phyloP scores from a whole-genome alignment of 140 eudicot species.

The Stevia rebaudiana region DNA sequence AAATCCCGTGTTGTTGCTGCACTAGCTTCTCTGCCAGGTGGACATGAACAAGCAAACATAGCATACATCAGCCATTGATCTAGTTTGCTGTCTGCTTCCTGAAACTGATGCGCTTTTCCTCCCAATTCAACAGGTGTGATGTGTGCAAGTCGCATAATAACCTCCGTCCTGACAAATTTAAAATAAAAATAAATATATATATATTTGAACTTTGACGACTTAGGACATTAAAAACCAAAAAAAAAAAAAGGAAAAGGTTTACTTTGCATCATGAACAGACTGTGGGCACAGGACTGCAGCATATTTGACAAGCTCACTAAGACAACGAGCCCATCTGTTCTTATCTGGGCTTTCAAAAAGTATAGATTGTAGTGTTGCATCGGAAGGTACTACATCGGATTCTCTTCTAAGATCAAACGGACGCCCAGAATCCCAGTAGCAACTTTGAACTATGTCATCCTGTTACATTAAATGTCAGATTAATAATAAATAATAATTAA shows the following conservation, averaged over 20 bases:
- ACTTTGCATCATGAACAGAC: slow-evolving; percentile 98
- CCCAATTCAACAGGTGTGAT: slow-evolving; percentile 94
- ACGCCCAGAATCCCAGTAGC: slow-evolving; percentile 94
- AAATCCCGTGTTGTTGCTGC: slow-evolving; percentile 75
- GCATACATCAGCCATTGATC: slow-evolving; percentile 99
- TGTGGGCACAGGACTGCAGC: slow-evolving; percentile 91
- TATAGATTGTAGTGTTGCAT: slow-evolving; percentile 84
- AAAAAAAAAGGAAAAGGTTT: slow-evolving; percentile 14
- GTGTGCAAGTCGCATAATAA: slow-evolving; percentile 81
- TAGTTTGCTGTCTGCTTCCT: slow-evolving; percentile 86
- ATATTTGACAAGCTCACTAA: slow-evolving; percentile 92
- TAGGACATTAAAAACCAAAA: not conserved
- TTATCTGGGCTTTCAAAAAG: slow-evolving; percentile 97
- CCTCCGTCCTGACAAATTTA: slow-evolving; percentile 51
- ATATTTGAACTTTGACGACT: not conserved
- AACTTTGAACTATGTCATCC: slow-evolving; percentile 99
- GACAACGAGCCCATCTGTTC: slow-evolving; percentile 96
- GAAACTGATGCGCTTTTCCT: slow-evolving; percentile 86
- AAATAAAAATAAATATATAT: too few relatives aligned
- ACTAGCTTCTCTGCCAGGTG: slow-evolving; percentile 77
- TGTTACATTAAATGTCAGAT: slow-evolving; percentile 26
- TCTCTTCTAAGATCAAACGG: slow-evolving; percentile 86
- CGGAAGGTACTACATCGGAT: slow-evolving; percentile 84
- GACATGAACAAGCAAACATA: slow-evolving; percentile 97
- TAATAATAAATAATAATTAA: not conserved